Conservation (phyloP, 2,329 filamentous ascomycete species). For the Hymenoscyphus fructigenus region DNA sequence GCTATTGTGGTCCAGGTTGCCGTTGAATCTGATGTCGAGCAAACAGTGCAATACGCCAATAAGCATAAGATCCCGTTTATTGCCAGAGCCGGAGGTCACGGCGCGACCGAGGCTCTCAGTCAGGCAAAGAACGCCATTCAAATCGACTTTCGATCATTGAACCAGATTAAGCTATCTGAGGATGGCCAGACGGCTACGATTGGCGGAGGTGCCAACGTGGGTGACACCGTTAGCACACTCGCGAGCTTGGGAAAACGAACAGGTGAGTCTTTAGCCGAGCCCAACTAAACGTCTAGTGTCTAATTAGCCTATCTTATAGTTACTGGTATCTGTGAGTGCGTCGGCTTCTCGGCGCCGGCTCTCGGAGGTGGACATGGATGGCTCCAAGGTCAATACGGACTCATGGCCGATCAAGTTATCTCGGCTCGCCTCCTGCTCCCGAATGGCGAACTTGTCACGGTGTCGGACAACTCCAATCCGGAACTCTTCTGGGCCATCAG, state of each 20-base stretch:
- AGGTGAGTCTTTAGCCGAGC: constrained; percentile 44
- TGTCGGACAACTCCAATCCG: constrained; percentile 41
- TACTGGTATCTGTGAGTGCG: constrained; percentile 48
- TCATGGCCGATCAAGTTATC: constrained; percentile 46
- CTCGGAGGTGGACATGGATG: constrained; percentile 61
- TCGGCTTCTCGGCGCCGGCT: constrained; percentile 47
- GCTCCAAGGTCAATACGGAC: constrained; percentile 53
- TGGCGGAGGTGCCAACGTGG: constrained; percentile 34
- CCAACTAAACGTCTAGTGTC: constrained; percentile 50
- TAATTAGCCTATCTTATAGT: constrained; percentile 31
- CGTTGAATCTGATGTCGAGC: background rate
- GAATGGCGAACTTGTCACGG: constrained; percentile 48
- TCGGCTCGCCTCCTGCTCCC: constrained; percentile 50
- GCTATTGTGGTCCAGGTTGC: background rate
- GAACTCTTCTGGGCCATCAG: constrained; percentile 58
- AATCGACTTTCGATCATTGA: constrained; percentile 24
- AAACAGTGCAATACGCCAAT: constrained; percentile 44
- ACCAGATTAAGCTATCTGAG: constrained; percentile 30
- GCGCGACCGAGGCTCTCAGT: constrained; percentile 35
- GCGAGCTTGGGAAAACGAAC: constrained; percentile 40
- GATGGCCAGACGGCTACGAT: constrained; percentile 36
- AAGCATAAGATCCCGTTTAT: constrained; percentile 49
- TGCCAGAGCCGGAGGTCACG: constrained; percentile 52
- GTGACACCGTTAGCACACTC: constrained; percentile 31
- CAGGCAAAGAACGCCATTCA: constrained; percentile 20